Evolutionary conservation across 1,284 basidiomycete species (phyloP), one percentile per base, ranked within the genome.

Genomic region (Malassezia sympodialis): DNA sequence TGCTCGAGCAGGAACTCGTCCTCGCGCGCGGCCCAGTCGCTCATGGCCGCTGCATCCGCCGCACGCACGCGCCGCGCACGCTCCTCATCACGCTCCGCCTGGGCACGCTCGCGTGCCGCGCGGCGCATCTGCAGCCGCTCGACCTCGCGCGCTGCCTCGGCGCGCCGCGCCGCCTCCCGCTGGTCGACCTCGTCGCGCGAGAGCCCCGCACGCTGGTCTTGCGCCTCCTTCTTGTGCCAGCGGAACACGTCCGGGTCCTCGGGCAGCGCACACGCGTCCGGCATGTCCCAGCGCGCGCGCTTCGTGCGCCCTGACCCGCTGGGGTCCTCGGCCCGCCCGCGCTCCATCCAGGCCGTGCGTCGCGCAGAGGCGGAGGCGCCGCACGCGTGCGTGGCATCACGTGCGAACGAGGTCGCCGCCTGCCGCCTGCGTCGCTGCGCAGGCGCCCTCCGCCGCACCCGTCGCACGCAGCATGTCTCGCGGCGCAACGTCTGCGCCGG

Each of bases 181-280:
- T 80, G 79, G 58, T 86, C 84, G 2, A 87, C 81, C 69, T 99
- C 93, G 1, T 83, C 84, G 0, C 84, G 70, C 1, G 84, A 82
- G 53, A 98, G 70, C 1, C 94, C 94, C 54, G 83, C 78, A 76
- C 93, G 96, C 69, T 83, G 82, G 75, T 98, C 94, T 78, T 90
- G 90, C 74, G 98, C 93, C 32, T 84, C 82, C 79, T 98, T 98
- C 80, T 99, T 99, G 76, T 90, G 88, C 94, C 94, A 99, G 56
- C 86, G 83, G 76, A 98, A 98, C 74, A 90, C 87, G 70, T 96
- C 88, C 10, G 37, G 11, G 10, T 31, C 46, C 1, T 26, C 46
- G 21, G n/a, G 14, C 30, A 11, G 28, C 30, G 21, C 8, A 14
- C 44, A 11, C 15, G 7, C 37, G n/a, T 23, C 15, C 10, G 15